These are phyloP conservation scores for Rhododendron ovatum DNA, from an alignment of 148 eudicot genomes.

Conservation along the genomic window DNA sequence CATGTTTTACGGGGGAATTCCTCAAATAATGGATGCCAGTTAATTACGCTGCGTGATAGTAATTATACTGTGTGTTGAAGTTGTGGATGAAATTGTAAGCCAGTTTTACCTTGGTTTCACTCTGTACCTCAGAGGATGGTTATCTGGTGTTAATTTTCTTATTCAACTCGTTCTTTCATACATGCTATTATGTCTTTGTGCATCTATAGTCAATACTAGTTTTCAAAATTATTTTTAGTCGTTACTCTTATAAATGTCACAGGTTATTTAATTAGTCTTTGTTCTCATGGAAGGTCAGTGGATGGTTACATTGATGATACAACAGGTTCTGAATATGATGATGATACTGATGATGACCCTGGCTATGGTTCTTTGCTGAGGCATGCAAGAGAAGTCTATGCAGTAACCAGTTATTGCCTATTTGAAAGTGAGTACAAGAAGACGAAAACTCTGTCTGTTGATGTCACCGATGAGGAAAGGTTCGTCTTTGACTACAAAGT, in stretches of 20 bases:
- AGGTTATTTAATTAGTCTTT: not conserved
- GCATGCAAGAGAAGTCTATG: not conserved
- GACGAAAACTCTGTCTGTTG: not conserved
- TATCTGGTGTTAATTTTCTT: not conserved
- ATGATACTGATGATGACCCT: slow-evolving; percentile 4
- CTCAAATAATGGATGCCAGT: not conserved
- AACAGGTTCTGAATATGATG: not conserved
- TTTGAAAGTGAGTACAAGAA: slow-evolving; percentile 1
- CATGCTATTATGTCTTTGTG: not conserved
- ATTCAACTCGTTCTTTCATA: not conserved
- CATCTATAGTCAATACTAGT: not conserved
- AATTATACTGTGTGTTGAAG: not conserved
- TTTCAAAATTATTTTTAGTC: not conserved
- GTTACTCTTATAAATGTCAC: not conserved
- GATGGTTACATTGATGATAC: not conserved
- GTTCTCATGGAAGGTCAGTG: not conserved
- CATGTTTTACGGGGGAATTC: not conserved
- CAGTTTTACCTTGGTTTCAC: not conserved
- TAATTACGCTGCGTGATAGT: not conserved
- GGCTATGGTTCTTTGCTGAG: not conserved
- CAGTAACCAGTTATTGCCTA: not conserved
- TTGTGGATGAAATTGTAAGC: no score
- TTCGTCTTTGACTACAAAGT: not conserved
- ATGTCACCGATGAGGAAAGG: not conserved
- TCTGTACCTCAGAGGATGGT: not conserved